Percentiles rank a stretch among this genome's conserved stretches.
phyloP scores from a whole-genome alignment of 305 asterid genomes.

The Stenogyne calaminthoides region DNA sequence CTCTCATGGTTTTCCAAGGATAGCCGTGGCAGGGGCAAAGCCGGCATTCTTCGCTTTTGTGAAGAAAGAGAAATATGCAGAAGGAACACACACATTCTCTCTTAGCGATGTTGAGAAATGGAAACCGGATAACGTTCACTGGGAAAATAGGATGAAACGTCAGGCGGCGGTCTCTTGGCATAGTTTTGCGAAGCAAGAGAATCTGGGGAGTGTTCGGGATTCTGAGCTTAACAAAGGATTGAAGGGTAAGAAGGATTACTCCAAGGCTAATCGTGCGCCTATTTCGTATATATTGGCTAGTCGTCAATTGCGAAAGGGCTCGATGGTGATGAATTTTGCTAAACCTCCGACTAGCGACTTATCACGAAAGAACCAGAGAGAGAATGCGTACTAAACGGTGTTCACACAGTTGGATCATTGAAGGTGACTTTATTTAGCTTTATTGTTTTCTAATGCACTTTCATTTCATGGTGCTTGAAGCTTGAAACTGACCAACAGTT shows the following conservation, averaged over 20 bases:
- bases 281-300: conserved; percentile 29
- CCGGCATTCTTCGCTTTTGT: conserved; percentile 31
- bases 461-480: conserved; percentile 1
- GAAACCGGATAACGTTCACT: conserved; percentile 32
- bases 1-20: conserved; percentile 34
- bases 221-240: not conserved
- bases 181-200: conserved; percentile 29
- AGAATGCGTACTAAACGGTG: not conserved
- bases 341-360: conserved; percentile 9
- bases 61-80: conserved; percentile 4
- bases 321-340: conserved; percentile 29
- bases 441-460: conserved; percentile 3
- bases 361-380: not conserved
- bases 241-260: not conserved
- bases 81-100: conserved; percentile 19
- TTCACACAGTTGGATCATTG: conserved; percentile 48
- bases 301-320: conserved; percentile 19
- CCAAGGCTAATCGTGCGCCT: conserved; percentile 23
- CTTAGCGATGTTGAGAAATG: conserved; percentile 33
- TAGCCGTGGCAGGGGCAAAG: conserved; percentile 38
- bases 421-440: conserved; percentile 44
- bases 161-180: conserved; percentile 39
- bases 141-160: conserved; percentile 40
- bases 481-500: not conserved
- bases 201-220: conserved; percentile 11